Conservation (phyloP, 1,284 basidiomycete genomes). For the Ceratobasidium theobromae region DNA sequence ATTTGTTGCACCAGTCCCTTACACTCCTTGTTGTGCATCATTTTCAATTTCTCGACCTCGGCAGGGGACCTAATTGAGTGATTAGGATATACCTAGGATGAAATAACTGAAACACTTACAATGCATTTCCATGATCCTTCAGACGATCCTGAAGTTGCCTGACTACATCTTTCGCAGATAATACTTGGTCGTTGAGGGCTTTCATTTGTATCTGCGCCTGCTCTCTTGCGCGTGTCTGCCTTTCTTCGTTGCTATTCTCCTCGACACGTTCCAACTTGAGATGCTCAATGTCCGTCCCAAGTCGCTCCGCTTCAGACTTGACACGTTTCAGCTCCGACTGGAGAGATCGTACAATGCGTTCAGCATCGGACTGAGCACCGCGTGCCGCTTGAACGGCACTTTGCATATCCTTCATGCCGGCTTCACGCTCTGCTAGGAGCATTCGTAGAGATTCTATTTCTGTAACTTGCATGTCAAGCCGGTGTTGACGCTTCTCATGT, state of each 20-base stretch:
- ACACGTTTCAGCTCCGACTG: constrained; percentile 72
- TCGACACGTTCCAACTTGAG: constrained; percentile 64
- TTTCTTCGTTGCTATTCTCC: constrained; percentile 46
- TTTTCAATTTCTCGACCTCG: constrained; percentile 57
- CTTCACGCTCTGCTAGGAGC: constrained; percentile 60
- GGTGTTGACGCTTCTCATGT: constrained; percentile 68
- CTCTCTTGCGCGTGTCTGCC: constrained; percentile 47
- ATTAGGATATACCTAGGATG: background rate
- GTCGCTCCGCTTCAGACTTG: constrained; percentile 67
- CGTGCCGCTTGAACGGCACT: constrained; percentile 58
- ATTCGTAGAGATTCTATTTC: constrained; percentile 73
- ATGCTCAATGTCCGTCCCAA: constrained; percentile 69
- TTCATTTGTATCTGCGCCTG: constrained; percentile 66
- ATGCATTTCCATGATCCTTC: constrained; percentile 38
- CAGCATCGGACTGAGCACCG: constrained; percentile 59
- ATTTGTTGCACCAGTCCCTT: constrained; percentile 88
- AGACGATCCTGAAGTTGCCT: constrained; percentile 49
- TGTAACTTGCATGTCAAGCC: constrained; percentile 64
- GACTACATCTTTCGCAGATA: constrained; percentile 52
- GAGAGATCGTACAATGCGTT: constrained; percentile 59
- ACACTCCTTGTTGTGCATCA: constrained; percentile 79
- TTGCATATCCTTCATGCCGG: constrained; percentile 59
- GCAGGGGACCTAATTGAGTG: constrained; percentile 13
- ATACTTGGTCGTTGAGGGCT: constrained; percentile 65
- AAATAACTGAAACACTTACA: constrained; percentile 23